phyloP scores from a whole-genome alignment of 139 green algal genomes.

The Auxenochlorella pyrenoidosa region DNA sequence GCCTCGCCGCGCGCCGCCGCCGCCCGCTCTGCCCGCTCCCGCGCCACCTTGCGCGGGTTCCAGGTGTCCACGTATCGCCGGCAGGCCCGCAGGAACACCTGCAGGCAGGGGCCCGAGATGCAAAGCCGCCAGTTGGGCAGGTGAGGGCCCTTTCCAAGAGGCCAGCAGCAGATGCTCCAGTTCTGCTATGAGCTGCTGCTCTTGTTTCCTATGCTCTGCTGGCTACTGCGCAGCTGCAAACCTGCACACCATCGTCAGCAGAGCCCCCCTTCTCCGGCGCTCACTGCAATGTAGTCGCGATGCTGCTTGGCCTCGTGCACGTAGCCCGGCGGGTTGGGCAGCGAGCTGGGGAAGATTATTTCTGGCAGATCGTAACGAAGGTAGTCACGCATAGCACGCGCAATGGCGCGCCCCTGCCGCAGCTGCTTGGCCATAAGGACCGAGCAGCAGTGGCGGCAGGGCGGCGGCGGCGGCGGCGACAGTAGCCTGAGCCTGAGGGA shows the following conservation, averaged over 20 bases:
- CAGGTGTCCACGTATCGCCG: conserved; percentile 47
- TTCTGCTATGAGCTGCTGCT: too few relatives aligned
- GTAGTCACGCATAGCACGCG: conserved; percentile 9
- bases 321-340: conserved; percentile 56
- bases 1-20: not conserved
- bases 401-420: conserved; percentile 4
- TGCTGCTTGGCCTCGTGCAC: not conserved
- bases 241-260: too few relatives aligned
- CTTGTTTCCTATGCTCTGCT: not conserved
- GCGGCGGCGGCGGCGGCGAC: not conserved
- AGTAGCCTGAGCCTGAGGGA: not conserved
- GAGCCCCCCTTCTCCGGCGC: not conserved
- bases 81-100: not conserved
- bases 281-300: not conserved
- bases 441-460: not conserved
- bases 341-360: conserved; percentile 49
- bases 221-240: not conserved
- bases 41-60: conserved; percentile 28
- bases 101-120: not conserved
- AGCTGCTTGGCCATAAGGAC: conserved; percentile 26
- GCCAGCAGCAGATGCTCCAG: too few relatives aligned
- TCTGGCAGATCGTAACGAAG: conserved; percentile 49
- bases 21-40: not conserved
- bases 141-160: too few relatives aligned
- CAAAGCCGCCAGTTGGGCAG: too few relatives aligned